phyloP scores from a whole-genome alignment of 495 filamentous ascomycete species.

The Neurospora pannonica region DNA sequence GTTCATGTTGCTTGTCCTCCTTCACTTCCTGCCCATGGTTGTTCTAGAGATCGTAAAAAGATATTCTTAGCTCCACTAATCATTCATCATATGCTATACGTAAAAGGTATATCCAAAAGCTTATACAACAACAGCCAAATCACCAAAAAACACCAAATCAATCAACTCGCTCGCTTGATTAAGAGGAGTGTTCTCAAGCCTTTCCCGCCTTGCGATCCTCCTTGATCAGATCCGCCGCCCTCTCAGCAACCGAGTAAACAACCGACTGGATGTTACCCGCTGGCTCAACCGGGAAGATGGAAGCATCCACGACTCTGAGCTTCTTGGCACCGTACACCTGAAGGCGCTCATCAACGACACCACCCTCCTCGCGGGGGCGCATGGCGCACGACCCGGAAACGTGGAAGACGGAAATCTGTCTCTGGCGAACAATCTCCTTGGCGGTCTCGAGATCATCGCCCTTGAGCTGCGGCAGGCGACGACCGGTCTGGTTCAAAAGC shows the following conservation, averaged over 20 bases:
- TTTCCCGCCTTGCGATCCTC: slow-evolving; percentile 9
- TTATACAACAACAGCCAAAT: neutral
- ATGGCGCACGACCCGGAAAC: slow-evolving; percentile 29
- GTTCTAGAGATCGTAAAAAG: neutral
- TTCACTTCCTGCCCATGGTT: neutral
- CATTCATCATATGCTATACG: neutral
- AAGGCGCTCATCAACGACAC: slow-evolving; percentile 32
- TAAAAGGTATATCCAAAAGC: neutral
- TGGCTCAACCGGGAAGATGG: slow-evolving; percentile 41
- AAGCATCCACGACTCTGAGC: slow-evolving; percentile 46
- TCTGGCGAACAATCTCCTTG: slow-evolving; percentile 25
- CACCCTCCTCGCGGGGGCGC: slow-evolving; percentile 26
- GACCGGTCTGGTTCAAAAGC: slow-evolving; percentile 24
- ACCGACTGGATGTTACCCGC: slow-evolving; percentile 39
- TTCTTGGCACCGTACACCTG: slow-evolving; percentile 39
- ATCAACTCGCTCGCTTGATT: neutral
- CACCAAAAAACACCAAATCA: neutral
- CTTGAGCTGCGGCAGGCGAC: slow-evolving; percentile 14
- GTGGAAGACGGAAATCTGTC: slow-evolving; percentile 31
- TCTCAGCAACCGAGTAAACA: slow-evolving; percentile 48
- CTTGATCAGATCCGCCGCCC: slow-evolving; percentile 47
- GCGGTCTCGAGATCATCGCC: slow-evolving; percentile 26
- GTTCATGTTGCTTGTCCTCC: neutral
- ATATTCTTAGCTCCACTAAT: neutral
- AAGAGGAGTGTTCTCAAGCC: neutral